A percentile compares a stretch with the other conserved stretches of the same genome.
phyloP scores from a whole-genome alignment of 805 yeast species.

The Kazachstania africana region DNA sequence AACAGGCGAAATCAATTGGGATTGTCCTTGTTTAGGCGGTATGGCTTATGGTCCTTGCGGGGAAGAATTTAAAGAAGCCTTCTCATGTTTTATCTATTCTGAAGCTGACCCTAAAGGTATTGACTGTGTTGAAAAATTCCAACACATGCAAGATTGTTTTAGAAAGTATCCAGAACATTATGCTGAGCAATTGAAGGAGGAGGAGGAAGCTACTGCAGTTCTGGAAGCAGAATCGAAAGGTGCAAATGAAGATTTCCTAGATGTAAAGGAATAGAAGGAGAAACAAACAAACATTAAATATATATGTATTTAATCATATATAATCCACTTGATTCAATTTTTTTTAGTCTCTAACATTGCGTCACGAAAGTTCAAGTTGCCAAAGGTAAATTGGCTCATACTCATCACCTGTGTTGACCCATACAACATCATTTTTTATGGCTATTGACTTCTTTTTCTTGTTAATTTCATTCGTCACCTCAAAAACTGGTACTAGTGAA shows the following conservation, averaged over 20 bases:
- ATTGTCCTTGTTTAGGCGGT: conserved; percentile 97
- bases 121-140: conserved; percentile 88
- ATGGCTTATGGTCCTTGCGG: conserved; percentile 99
- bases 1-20: conserved; percentile 99
- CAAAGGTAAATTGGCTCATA: conserved; percentile 15
- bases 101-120: conserved; percentile 94
- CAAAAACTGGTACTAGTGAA: conserved; percentile 16
- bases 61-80: conserved; percentile 87
- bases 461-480: conserved; percentile 3
- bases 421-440: conserved; percentile 56
- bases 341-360: too few relatives aligned
- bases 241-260: not conserved
- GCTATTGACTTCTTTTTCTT: conserved; percentile 21
- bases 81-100: conserved; percentile 89
- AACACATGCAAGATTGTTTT: conserved; percentile 90
- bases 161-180: conserved; percentile 86
- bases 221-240: conserved; percentile 4
- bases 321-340: too few relatives aligned
- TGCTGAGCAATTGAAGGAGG: conserved; percentile 52
- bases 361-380: conserved; percentile 7
- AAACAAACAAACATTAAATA: too few relatives aligned
- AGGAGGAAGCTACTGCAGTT: conserved; percentile 3
- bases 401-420: conserved; percentile 25
- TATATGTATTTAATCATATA: too few relatives aligned
- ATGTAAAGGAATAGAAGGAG: too few relatives aligned